These are phyloP conservation scores for Leptodermis oblonga DNA, from an alignment of 257 asterid species.

Conservation along the genomic window DNA sequence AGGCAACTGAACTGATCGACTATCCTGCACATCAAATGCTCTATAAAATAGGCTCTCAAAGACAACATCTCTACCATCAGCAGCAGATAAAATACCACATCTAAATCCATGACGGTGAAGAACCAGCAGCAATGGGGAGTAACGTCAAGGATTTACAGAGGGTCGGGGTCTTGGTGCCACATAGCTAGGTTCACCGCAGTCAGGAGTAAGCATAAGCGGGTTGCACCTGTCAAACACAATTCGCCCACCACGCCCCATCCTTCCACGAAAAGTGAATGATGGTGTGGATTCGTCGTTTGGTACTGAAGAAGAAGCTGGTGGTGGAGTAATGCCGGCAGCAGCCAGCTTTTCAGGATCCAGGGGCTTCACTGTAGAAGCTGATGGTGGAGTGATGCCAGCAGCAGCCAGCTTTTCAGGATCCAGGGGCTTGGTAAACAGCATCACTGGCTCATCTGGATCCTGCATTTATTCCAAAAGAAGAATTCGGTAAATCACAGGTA, in stretches of 20 bases:
- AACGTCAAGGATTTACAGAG: slow-evolving; percentile 40
- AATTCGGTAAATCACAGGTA: neutral
- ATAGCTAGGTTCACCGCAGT: slow-evolving; percentile 47
- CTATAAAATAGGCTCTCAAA: neutral
- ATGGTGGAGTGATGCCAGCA: slow-evolving; percentile 80
- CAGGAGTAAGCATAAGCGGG: slow-evolving; percentile 68
- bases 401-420: slow-evolving; percentile 80
- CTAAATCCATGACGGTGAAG: slow-evolving; percentile 2
- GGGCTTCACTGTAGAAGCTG: slow-evolving; percentile 50
- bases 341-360: slow-evolving; percentile 80
- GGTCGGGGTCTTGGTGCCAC: slow-evolving; percentile 60
- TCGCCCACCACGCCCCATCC: slow-evolving; percentile 94
- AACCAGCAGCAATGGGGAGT: neutral
- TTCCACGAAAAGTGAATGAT: slow-evolving; percentile 49
- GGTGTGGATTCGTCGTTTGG: slow-evolving; percentile 40
- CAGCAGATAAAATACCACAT: slow-evolving; percentile 7
- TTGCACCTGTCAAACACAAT: slow-evolving; percentile 86
- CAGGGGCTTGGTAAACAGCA: slow-evolving; percentile 77
- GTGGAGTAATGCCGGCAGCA: slow-evolving; percentile 9
- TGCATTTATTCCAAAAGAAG: slow-evolving; percentile 30
- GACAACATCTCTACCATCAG: neutral
- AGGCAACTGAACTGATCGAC: neutral
- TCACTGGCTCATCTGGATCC: slow-evolving; percentile 76
- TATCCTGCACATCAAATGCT: neutral
- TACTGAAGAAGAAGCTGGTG: slow-evolving; percentile 29